These are phyloP conservation scores for Exophiala alcalophila DNA, from an alignment of 2,329 filamentous ascomycete genomes.

Conservation along the genomic window DNA sequence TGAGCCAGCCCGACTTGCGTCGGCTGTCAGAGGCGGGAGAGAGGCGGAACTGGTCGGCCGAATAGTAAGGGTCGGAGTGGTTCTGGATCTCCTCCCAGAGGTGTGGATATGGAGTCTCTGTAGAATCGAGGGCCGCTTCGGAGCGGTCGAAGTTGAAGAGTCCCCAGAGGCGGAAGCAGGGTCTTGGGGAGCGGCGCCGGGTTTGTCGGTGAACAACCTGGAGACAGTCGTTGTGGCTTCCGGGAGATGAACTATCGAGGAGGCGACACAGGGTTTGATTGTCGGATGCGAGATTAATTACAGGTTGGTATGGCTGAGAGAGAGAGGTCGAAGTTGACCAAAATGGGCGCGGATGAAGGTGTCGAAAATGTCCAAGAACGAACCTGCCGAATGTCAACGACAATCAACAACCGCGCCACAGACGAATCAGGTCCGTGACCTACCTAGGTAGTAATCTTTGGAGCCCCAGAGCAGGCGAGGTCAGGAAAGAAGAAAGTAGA, in stretches of 20 bases:
- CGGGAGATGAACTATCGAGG: constrained; percentile 1
- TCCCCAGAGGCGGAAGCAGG: constrained; percentile 25
- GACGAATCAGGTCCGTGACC: too few relatives aligned
- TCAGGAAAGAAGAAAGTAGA: too few relatives aligned
- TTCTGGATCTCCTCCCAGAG: constrained; percentile 23
- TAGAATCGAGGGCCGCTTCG: constrained; percentile 26
- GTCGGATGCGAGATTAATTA: too few relatives aligned
- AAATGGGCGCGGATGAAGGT: too few relatives aligned
- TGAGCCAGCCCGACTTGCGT: constrained; percentile 21
- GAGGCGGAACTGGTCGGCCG: constrained; percentile 26
- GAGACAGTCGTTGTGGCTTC: constrained; percentile 29
- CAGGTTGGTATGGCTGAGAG: too few relatives aligned
- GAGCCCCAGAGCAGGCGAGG: too few relatives aligned
- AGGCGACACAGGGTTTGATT: constrained; percentile 4
- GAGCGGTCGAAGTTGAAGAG: constrained; percentile 13
- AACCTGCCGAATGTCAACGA: too few relatives aligned
- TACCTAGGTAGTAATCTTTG: too few relatives aligned
- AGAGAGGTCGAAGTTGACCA: not conserved
- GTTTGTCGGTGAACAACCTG: constrained; percentile 28
- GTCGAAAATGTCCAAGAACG: too few relatives aligned
- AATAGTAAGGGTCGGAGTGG: constrained; percentile 22
- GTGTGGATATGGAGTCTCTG: constrained; percentile 29
- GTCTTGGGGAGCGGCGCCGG: constrained; percentile 29
- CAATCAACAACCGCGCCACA: too few relatives aligned
- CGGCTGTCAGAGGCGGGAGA: constrained; percentile 16